Conservation (phyloP, 345 rosid species). For the Noccaea caerulescens region DNA sequence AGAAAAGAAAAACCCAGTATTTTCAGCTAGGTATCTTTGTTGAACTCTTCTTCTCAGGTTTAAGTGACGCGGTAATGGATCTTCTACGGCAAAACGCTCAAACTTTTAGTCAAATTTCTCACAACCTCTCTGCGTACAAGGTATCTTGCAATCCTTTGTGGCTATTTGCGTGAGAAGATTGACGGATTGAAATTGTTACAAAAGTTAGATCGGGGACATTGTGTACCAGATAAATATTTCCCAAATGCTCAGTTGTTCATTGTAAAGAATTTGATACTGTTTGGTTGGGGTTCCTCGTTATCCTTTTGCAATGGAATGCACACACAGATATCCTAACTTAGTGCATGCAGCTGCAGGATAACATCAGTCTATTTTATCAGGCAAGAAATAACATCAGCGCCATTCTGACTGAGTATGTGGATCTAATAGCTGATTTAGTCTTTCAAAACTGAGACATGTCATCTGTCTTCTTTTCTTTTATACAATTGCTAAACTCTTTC, state of each 20-base stretch:
- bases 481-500: slow-evolving; percentile 27
- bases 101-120: slow-evolving; percentile 68
- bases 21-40: slow-evolving; percentile 25
- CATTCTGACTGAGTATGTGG: slow-evolving; percentile 76
- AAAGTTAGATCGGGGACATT: not conserved
- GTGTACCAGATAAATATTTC: not conserved
- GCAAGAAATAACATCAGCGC: slow-evolving; percentile 73
- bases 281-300: slow-evolving; percentile 12
- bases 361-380: slow-evolving; percentile 65
- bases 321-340: slow-evolving; percentile 28
- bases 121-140: slow-evolving; percentile 74
- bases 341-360: slow-evolving; percentile 81
- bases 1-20: not conserved
- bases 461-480: slow-evolving; percentile 17
- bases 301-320: slow-evolving; percentile 6
- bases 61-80: slow-evolving; percentile 61
- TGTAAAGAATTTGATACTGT: slow-evolving; percentile 9
- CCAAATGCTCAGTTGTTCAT: slow-evolving; percentile 13
- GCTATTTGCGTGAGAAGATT: slow-evolving; percentile 26
- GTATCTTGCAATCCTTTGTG: slow-evolving; percentile 45
- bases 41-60: slow-evolving; percentile 55
- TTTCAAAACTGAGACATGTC: slow-evolving; percentile 21
- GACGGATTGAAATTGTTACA: not conserved
- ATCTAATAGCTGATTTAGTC: slow-evolving; percentile 31
- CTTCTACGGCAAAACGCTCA: slow-evolving; percentile 78